A percentile compares a stretch with the other conserved stretches of the same genome.
phyloP scores from a whole-genome alignment of 73 alveolate species.

The Paramecium caudatum region DNA sequence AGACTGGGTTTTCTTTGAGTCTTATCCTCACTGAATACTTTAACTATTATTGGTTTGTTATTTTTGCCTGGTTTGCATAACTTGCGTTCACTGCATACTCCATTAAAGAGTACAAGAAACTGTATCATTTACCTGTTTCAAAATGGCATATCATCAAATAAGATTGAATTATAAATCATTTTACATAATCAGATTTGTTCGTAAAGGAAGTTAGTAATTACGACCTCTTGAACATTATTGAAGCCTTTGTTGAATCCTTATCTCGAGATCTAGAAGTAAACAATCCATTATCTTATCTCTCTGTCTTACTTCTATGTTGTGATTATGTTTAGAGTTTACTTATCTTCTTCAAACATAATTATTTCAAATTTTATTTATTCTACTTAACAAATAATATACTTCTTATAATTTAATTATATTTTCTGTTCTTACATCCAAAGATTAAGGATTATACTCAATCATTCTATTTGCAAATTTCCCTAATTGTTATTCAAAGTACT shows the following conservation, averaged over 20 bases:
- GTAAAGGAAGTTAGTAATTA: not conserved
- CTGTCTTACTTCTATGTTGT: not conserved
- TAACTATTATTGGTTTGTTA: constrained; percentile 22
- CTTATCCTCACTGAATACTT: not conserved
- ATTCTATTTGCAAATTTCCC: not conserved
- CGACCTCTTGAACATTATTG: constrained; percentile 13
- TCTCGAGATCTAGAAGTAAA: constrained; percentile 31
- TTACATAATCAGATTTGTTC: constrained; percentile 7
- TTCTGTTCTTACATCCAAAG: not conserved
- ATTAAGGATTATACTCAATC: not conserved
- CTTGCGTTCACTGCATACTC: not conserved
- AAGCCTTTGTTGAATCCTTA: constrained; percentile 24
- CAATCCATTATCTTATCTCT: not conserved
- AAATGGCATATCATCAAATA: not conserved
- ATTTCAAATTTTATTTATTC: constrained; percentile 23
- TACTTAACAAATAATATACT: not conserved
- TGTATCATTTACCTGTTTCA: not conserved
- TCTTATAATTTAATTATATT: not conserved
- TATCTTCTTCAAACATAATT: constrained; percentile 10
- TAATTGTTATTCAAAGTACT: not conserved
- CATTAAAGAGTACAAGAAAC: not conserved
- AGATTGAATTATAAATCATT: constrained; percentile 4
- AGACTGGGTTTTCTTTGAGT: not conserved
- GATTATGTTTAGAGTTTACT: not conserved
- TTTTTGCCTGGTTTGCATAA: constrained; percentile 13